Evolutionary conservation across 176 grass and related monocot genomes (phyloP).

Genomic region (Eremochloa ophiuroides): DNA sequence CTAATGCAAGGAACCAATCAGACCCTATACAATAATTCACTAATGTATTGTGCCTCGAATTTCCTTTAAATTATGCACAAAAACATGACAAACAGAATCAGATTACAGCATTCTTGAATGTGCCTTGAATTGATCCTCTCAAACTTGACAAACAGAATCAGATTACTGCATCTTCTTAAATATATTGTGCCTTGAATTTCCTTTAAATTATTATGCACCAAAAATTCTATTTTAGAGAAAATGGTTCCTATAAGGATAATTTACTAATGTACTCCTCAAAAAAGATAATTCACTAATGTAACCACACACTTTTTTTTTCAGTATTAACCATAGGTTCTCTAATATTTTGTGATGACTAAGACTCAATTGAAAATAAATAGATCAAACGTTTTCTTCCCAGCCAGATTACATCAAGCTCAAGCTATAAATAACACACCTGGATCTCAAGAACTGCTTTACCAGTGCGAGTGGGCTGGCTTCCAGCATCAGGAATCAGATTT

Average conservation of each 20-base stretch:
- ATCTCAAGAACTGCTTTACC: slow-evolving; percentile 93
- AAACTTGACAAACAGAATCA: slow-evolving; percentile 9
- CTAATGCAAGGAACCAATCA: not conserved
- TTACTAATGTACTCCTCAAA: not conserved
- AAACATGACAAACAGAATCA: slow-evolving; percentile 7
- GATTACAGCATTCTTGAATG: not conserved
- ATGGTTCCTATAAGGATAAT: not conserved
- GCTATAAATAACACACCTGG: slow-evolving; percentile 53
- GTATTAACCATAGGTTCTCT: slow-evolving; percentile 5
- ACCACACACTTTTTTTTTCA: no score
- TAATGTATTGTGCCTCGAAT: not conserved
- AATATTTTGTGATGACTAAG: not conserved
- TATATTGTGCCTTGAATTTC: not conserved
- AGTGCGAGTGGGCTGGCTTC: slow-evolving; percentile 88
- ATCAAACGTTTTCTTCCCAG: not conserved
- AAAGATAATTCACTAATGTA: not conserved
- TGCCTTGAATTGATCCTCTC: not conserved
- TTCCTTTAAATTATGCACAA: not conserved
- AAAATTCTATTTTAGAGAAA: not conserved
- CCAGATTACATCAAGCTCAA: slow-evolving; percentile 12
- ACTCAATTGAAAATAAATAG: not conserved
- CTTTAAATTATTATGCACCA: not conserved
- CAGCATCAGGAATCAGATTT: slow-evolving; percentile 94
- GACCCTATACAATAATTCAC: not conserved
- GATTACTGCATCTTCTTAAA: not conserved